Conservation (phyloP, 1,139 yeast genomes). For the Hanseniaspora gamundiae region DNA sequence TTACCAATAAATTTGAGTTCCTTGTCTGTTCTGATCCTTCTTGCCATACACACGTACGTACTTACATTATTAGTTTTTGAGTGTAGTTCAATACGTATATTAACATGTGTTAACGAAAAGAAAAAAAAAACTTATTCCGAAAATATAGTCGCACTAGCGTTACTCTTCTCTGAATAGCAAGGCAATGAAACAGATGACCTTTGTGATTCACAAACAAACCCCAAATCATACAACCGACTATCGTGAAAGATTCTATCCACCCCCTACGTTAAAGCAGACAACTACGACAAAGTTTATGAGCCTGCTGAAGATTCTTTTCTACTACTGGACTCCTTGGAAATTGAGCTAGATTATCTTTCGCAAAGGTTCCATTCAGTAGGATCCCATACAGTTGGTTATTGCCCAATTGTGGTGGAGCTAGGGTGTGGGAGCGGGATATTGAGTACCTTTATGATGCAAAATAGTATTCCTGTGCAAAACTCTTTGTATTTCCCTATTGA, state of each 20-base stretch:
- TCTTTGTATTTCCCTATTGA: constrained; percentile 60
- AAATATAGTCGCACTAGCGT: no score
- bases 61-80: no score
- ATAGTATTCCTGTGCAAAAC: constrained; percentile 17
- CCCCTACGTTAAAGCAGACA: constrained; percentile 12
- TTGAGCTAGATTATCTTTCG: constrained; percentile 31
- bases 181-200: no score
- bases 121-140: no score
- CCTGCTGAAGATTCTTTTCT: constrained; percentile 90
- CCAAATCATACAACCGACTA: no score
- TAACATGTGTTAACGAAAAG: no score
- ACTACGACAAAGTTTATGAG: constrained; percentile 59
- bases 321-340: constrained; percentile 66
- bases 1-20: neutral
- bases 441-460: constrained; percentile 47
- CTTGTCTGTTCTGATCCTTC: no score
- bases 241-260: neutral
- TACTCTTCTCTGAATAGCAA: no score
- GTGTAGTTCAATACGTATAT: no score
- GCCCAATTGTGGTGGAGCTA: constrained; percentile 63
- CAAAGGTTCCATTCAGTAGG: constrained; percentile 19
- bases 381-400: constrained; percentile 3
- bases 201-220: no score
- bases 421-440: constrained; percentile 92
- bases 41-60: no score